Base-by-base conservation (phyloP, 1,284 basidiomycete genomes). In the Boletus hoseneyae region DNA sequence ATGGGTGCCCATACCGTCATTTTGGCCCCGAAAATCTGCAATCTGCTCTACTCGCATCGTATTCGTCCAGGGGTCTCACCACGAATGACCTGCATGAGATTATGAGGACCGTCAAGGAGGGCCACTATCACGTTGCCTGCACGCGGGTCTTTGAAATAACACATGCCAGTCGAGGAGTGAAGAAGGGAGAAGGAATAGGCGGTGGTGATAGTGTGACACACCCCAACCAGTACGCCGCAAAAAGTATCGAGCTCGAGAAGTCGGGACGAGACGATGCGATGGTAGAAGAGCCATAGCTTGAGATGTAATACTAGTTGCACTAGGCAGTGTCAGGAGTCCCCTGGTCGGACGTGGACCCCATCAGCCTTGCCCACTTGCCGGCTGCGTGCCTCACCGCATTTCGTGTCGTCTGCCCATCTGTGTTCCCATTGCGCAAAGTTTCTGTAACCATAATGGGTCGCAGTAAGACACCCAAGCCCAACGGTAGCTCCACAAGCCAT, bases 61-160 rank as follows among this genome's bases (percentile, higher is more conserved):
- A 96, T 65, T 79, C 81, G 18, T 75, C 83, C 15, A 78, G 80
- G 55, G 81, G 86, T 23, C 71, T 88, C 48, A 73, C 79, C 3
- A 66, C 76, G 8, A 67, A 71, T 8, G 92, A 98, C 62, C 73
- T 95, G 57, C 81, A 84, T n/a, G 97, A 99, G 65, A 86, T 99
- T 57, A 78, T 93, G 73, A 76, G 78, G 42, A 82, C 79, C 11
- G 92, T 97, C 51, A 94, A 94, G 68, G 76, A 75, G 13, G 75
- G 80, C 3, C 93, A 97, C 67, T 97, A 87, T 67, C 96, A 99
- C 66, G 87, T 99, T 42, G 97, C 95, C 4, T 99, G 97, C 71
- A 99, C 97, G 16, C 79, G 95, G 15, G 90, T 99, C 32, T 99
- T 95, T 70, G 97, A 99, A 74, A 80, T 97, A 41, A 97, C 94